Base-by-base conservation (phyloP, 805 yeast genomes). In the Kregervanrija fluxuum region DNA sequence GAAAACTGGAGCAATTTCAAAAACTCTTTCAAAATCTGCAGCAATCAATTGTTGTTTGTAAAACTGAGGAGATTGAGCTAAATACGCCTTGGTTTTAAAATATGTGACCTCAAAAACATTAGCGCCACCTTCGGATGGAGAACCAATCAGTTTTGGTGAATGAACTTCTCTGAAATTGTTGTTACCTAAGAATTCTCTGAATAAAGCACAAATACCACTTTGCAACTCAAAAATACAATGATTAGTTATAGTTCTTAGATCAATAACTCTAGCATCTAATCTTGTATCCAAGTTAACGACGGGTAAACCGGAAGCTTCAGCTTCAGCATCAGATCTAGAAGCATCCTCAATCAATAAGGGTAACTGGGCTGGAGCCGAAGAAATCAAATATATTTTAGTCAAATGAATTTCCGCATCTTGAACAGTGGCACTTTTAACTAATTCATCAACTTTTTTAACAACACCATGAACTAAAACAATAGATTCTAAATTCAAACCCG, bases 1-100 rank as follows among this genome's bases (percentile, higher is more conserved):
- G 79, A 93, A 93, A 37, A 93, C 98, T 33, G 99, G 98, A 2
- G 93, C 98, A 60, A 93, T 77, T 72, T 93, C 99, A 64, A 80
- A 93, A 40, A 93, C 99, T 59, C 79, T 80, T 73, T 93, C 99
- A 59, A 91, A 93, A 71, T 93, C 99, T 48, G 95, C 95, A 39
- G 97, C 96, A 69, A 93, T 93, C 66, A 91, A 79, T 76, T 91
- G 96, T 73, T 93, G 98, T 74, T 93, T 93, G 75, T 93, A 87
- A 55, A 93, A 77, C 74, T 93, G 99, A 41, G 99, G 99, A 35
- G 96, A 87, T 73, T 93, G 99, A 13, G 99, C 99, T 64, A 93
- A 71, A 67, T 77, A 93, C 6, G 98, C 98, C 50, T 83, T 81
- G 50, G 88, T 80, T 66, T 91, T 91, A 78, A 93, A 93, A 69